Evolutionary conservation across 495 filamentous ascomycete species (phyloP).

Genomic region (Letharia columbiana): DNA sequence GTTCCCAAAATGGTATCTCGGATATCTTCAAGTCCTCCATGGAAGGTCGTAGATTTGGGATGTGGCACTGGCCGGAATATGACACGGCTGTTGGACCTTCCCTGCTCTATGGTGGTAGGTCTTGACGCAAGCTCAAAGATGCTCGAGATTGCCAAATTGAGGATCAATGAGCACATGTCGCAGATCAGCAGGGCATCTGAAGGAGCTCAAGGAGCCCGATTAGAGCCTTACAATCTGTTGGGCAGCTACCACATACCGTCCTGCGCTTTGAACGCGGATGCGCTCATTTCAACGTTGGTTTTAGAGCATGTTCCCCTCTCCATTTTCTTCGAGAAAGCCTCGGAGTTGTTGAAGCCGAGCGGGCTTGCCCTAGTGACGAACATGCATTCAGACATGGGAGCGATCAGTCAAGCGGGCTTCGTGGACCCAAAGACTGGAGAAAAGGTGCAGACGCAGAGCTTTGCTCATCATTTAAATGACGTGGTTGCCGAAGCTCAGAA

Average conservation of each 20-base stretch:
- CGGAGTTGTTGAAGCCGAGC: constrained; percentile 39
- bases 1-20: constrained; percentile 45
- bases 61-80: constrained; percentile 68
- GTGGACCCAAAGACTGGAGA: constrained; percentile 45
- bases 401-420: constrained; percentile 57
- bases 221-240: constrained; percentile 28
- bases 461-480: constrained; percentile 47
- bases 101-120: constrained; percentile 34
- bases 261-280: constrained; percentile 31
- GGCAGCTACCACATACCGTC: constrained; percentile 21
- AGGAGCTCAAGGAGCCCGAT: constrained; percentile 27
- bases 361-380: constrained; percentile 57
- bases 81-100: constrained; percentile 39
- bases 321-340: constrained; percentile 47
- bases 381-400: constrained; percentile 66
- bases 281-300: constrained; percentile 57
- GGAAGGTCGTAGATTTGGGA: constrained; percentile 50
- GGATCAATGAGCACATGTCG: constrained; percentile 16
- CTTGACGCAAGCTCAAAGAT: constrained; percentile 45
- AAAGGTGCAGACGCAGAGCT: constrained; percentile 58
- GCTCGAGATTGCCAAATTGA: constrained; percentile 46
- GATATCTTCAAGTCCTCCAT: constrained; percentile 28
- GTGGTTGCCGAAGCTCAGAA: constrained; percentile 46
- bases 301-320: constrained; percentile 56
- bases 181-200: not conserved